phyloP scores from a whole-genome alignment of 2,329 filamentous ascomycete species.

The Macrophomina tecta region DNA sequence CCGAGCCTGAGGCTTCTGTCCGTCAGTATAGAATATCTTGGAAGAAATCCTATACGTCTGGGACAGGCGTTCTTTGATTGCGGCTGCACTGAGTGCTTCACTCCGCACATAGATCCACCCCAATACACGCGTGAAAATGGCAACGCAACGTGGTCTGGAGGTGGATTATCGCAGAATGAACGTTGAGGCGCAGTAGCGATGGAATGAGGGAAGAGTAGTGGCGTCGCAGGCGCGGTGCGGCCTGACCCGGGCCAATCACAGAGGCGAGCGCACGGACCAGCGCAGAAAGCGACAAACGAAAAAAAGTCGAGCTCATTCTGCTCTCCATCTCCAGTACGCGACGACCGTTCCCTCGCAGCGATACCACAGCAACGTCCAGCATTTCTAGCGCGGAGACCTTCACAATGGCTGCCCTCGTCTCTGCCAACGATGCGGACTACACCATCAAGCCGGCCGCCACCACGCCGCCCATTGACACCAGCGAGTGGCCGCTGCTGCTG shows the following conservation, averaged over 20 bases:
- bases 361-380: constrained; percentile 28
- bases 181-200: too few relatives aligned
- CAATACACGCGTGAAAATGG: constrained; percentile 48
- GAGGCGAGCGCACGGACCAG: constrained; percentile 20
- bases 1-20: not conserved
- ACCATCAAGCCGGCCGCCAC: constrained; percentile 88
- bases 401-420: constrained; percentile 30
- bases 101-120: constrained; percentile 52
- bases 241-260: not conserved
- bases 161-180: constrained; percentile 34
- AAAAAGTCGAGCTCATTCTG: constrained; percentile 27
- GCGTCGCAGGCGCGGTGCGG: not conserved
- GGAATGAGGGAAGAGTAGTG: not conserved
- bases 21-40: constrained; percentile 13
- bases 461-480: constrained; percentile 80
- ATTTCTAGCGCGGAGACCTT: constrained; percentile 24
- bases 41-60: not conserved
- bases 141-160: constrained; percentile 38
- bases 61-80: constrained; percentile 33
- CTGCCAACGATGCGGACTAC: constrained; percentile 69
- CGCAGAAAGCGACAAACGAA: constrained; percentile 20
- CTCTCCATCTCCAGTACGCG: constrained; percentile 17
- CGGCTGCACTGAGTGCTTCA: constrained; percentile 42
- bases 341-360: constrained; percentile 18
- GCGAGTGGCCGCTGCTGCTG: constrained; percentile 88